Percentiles rank a stretch among this genome's conserved stretches.
Conservation (phyloP, 1,284 basidiomycete species). For the Leccinum subfulvum region DNA sequence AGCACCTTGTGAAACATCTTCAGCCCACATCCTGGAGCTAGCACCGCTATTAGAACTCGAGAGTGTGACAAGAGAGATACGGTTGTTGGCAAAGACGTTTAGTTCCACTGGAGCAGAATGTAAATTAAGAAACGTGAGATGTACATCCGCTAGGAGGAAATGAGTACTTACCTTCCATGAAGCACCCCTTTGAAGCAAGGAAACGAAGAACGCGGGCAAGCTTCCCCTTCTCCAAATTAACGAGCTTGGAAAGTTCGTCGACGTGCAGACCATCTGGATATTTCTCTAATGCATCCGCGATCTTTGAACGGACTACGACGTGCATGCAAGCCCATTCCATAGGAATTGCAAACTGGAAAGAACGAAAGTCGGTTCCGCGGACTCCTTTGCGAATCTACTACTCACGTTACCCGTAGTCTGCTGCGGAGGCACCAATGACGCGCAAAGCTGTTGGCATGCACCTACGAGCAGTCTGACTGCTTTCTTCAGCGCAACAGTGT, state of each 20-base stretch:
- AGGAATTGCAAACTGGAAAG: constrained; percentile 19
- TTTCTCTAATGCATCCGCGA: constrained; percentile 26
- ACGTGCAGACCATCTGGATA: constrained; percentile 30
- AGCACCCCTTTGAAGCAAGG: constrained; percentile 35
- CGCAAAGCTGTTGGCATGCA: constrained; percentile 29
- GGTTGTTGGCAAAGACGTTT: constrained; percentile 31
- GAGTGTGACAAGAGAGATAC: constrained; percentile 27
- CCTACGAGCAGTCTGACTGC: constrained; percentile 30
- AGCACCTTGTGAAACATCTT: constrained; percentile 18
- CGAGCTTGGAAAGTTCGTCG: constrained; percentile 21
- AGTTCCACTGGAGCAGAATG: constrained; percentile 16
- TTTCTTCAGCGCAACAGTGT: constrained; percentile 26
- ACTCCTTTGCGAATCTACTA: background rate
- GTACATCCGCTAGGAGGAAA: too few species aligned
- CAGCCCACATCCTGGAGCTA: constrained; percentile 13
- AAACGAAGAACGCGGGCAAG: constrained; percentile 33
- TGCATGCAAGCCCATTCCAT: constrained; percentile 30
- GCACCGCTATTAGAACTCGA: constrained; percentile 13
- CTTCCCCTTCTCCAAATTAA: constrained; percentile 29
- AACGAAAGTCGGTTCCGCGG: background rate
- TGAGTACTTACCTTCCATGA: constrained; percentile 27
- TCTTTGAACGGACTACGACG: constrained; percentile 21
- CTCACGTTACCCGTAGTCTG: constrained; percentile 23
- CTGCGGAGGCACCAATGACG: constrained; percentile 29
- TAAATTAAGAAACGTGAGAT: background rate